Conservation (phyloP, 345 rosid species). For the Rhodomyrtus tomentosa region DNA sequence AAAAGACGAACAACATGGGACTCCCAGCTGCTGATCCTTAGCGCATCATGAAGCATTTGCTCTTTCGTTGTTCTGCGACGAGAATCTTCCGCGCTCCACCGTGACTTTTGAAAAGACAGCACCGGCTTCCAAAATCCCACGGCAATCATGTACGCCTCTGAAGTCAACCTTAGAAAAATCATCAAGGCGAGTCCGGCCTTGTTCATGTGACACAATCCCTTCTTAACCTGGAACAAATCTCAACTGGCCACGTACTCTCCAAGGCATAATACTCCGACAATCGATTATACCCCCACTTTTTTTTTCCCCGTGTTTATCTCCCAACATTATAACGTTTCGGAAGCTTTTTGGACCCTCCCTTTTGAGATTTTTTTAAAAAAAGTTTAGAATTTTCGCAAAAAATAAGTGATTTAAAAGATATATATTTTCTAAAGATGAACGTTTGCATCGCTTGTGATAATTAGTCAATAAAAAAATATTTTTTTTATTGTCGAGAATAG, state of each 20-base stretch:
- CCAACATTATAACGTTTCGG: neutral
- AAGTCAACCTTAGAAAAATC: neutral
- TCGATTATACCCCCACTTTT: neutral
- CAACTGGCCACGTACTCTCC: neutral
- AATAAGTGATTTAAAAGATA: no score
- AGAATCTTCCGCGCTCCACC: neutral
- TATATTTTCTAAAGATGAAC: no score
- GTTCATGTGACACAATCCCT: neutral
- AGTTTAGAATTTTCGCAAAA: no score
- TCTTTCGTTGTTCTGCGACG: neutral
- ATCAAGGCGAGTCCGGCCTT: neutral
- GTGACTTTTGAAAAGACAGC: neutral
- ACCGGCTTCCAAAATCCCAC: neutral
- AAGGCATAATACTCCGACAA: neutral
- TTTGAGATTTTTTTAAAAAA: neutral
- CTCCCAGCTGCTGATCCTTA: neutral
- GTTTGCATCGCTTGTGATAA: no score
- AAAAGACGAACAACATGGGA: neutral
- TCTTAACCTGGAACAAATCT: neutral
- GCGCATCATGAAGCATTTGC: neutral
- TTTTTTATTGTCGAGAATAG: no score
- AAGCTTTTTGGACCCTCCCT: neutral
- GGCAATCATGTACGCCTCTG: neutral
- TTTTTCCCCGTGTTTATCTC: neutral
- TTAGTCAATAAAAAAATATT: no score